Evolutionary conservation across 345 rosid species (phyloP), one percentile per base, ranked within the genome.

Genomic region (Acer negundo): DNA sequence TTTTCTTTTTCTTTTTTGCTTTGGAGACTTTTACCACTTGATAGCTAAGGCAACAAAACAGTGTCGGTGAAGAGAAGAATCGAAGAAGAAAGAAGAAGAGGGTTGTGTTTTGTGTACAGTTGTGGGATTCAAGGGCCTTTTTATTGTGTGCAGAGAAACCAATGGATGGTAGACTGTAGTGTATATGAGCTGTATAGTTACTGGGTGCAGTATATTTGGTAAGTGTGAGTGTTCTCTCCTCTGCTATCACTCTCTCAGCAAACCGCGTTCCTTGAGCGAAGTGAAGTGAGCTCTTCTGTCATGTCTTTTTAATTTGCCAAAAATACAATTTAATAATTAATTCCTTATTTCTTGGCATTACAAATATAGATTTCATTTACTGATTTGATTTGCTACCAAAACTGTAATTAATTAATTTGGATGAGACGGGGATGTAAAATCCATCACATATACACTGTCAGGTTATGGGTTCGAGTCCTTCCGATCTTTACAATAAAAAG

Each of bases 41-140:
- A 17, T 3, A 35, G 47, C 11, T 23, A 42, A 35, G 38, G 38
- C 6, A 35, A 35, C 38, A 35, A 35, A 4, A 6, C 38, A 4
- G 20, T 76, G 83, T 78, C 76, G 84, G 84, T 70, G 84, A 49
- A 35, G 40, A 38, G 72, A 67, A 55, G 35, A 47, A 24, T 53
- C 11, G 31, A 62, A 12, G 70, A 49, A 49, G 53, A 67, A 19
- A 44, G 49, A 1, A 0, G 56, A 5, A 3, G n/a, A 1, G 20
- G 1, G 38, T 35, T 35, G 38, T 35, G 38, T 5, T 31, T 51
- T 51, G 56, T 51, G 56, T 4, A 16, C 6, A 16, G 42, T 44
- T 42, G 46, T 4, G 24, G 22, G 2, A 65, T 12, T 23, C 6
- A 42, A 10, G 46, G n/a, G 69, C 28, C 7, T 8, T 10, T 31